Evolutionary conservation across 1,139 yeast genomes (phyloP).

Genomic region (Komagataea norvegica): DNA sequence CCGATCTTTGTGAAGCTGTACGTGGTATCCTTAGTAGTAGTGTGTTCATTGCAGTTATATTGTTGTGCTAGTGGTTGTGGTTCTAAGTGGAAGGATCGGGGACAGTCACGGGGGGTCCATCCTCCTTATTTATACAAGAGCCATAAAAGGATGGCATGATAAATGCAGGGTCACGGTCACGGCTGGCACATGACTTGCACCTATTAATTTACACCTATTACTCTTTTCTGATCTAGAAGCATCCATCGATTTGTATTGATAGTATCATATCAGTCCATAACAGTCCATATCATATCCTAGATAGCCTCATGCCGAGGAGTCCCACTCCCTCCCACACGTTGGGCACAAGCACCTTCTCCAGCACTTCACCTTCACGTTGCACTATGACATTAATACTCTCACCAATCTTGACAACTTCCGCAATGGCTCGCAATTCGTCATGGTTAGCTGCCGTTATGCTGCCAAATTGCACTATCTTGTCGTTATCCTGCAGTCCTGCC

Average conservation of each 20-base stretch:
- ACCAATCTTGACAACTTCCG: slow-evolving; percentile 28
- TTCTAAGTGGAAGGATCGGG: too few species aligned
- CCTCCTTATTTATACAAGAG: too few species aligned
- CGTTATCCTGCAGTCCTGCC: slow-evolving; percentile 39
- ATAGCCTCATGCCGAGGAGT: not conserved
- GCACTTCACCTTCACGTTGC: not conserved
- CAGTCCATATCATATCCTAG: not conserved
- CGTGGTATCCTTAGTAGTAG: not conserved
- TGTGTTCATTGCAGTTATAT: not conserved
- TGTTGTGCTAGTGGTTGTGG: too few species aligned
- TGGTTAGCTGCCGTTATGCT: slow-evolving; percentile 39
- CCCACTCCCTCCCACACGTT: slow-evolving; percentile 1
- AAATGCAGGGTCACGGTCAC: too few species aligned
- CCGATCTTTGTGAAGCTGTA: not conserved
- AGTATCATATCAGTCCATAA: too few species aligned
- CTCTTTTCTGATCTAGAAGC: too few species aligned
- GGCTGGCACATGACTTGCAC: too few species aligned
- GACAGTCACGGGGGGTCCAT: too few species aligned
- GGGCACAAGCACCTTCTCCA: not conserved
- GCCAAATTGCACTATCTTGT: slow-evolving; percentile 50
- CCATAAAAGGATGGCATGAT: too few species aligned
- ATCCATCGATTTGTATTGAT: too few species aligned
- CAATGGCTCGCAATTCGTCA: slow-evolving; percentile 26
- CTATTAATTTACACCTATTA: too few species aligned
- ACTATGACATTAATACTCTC: slow-evolving; percentile 1